phyloP scores from a whole-genome alignment of 495 filamentous ascomycete genomes.

The Trichoderma virens region DNA sequence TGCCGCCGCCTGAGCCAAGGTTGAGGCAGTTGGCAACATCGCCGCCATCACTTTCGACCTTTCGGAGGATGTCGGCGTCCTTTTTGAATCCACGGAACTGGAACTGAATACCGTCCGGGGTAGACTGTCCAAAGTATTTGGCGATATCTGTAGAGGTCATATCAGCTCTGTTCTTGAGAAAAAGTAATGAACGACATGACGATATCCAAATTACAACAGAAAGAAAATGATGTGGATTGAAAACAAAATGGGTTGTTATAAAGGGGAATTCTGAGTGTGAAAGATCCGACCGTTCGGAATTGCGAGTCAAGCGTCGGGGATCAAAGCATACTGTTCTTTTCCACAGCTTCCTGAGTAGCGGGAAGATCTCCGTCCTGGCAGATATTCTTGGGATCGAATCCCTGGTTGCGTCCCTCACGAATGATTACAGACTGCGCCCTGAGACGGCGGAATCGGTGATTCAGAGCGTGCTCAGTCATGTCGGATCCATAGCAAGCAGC shows the following conservation, averaged over 20 bases:
- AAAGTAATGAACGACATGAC: neutral
- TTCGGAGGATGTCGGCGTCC: slow-evolving; percentile 27
- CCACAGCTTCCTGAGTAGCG: slow-evolving; percentile 9
- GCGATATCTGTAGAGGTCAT: slow-evolving; percentile 29
- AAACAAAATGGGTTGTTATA: neutral
- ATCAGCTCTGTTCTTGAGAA: neutral
- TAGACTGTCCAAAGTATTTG: slow-evolving; percentile 36
- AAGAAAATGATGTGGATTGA: neutral
- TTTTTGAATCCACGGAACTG: slow-evolving; percentile 40
- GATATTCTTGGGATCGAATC: slow-evolving; percentile 15
- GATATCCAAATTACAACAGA: neutral
- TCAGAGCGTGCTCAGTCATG: slow-evolving; percentile 28
- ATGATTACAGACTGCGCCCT: slow-evolving; percentile 26
- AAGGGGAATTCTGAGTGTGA: neutral
- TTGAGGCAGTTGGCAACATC: slow-evolving; percentile 19
- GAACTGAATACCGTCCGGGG: slow-evolving; percentile 35
- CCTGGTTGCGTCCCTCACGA: slow-evolving; percentile 47
- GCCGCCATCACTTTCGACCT: slow-evolving; percentile 23
- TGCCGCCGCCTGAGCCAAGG: slow-evolving; percentile 9
- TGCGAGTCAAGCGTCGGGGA: neutral
- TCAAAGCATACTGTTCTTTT: slow-evolving; percentile 12
- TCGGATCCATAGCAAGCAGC: slow-evolving; percentile 24
- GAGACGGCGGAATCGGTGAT: slow-evolving; percentile 39
- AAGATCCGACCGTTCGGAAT: neutral
- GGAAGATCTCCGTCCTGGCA: slow-evolving; percentile 3